These are phyloP conservation scores for Erigeron canadensis DNA, from an alignment of 129 eudicot genomes.

Conservation along the genomic window DNA sequence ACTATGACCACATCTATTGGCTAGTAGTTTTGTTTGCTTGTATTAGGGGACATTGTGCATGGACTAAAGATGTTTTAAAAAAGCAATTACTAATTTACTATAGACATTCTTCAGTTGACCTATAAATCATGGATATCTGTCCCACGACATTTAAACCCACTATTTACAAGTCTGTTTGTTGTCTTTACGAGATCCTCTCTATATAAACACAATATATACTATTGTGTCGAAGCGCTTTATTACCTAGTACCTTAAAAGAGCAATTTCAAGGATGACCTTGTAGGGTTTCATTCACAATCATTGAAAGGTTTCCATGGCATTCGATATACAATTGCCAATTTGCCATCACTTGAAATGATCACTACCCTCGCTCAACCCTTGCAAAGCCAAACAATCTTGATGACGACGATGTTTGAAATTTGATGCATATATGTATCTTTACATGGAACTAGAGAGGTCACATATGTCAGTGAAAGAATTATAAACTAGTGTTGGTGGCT, in stretches of 20 bases:
- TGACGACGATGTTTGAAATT: background rate
- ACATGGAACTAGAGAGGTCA: too few species aligned
- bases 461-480: background rate
- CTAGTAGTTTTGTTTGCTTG: background rate
- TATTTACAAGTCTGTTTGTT: too few species aligned
- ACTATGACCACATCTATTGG: too few species aligned
- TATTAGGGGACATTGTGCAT: background rate
- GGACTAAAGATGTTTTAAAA: background rate
- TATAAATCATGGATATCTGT: background rate
- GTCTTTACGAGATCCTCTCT: too few species aligned
- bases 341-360: too few species aligned
- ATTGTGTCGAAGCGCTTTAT: background rate
- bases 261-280: background rate
- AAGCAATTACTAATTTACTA: background rate
- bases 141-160: background rate
- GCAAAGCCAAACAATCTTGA: slow-evolving; percentile 5
- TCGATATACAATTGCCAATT: too few species aligned
- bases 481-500: background rate
- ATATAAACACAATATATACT: too few species aligned
- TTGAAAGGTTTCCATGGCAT: too few species aligned
- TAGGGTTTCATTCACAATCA: too few species aligned
- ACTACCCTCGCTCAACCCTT: background rate
- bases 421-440: background rate
- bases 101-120: background rate
- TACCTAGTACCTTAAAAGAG: background rate